phyloP scores from a whole-genome alignment of 257 asterid species.

The Plantago ovata region DNA sequence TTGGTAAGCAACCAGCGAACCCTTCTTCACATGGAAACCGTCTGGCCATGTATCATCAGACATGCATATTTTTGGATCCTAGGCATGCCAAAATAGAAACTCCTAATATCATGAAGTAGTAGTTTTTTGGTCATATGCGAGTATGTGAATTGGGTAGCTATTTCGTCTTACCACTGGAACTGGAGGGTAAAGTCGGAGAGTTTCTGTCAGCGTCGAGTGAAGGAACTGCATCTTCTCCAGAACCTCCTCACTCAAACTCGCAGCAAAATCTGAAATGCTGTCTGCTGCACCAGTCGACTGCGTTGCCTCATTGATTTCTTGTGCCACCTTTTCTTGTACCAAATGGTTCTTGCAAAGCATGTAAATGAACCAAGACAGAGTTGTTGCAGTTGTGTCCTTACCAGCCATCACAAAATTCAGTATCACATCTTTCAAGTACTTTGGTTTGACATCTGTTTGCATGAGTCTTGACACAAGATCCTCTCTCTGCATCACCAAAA shows the following conservation, averaged over 20 bases:
- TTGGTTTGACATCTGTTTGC: slow-evolving; percentile 32
- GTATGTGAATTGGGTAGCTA: neutral
- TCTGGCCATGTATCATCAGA: slow-evolving; percentile 45
- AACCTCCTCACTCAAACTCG: slow-evolving; percentile 37
- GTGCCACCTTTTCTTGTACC: slow-evolving; percentile 37
- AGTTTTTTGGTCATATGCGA: neutral
- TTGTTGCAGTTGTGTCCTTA: slow-evolving; percentile 53
- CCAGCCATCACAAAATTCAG: slow-evolving; percentile 53
- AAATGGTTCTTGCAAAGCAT: slow-evolving; percentile 45
- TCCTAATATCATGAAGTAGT: neutral
- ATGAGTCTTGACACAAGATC: slow-evolving; percentile 42
- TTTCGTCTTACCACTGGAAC: slow-evolving; percentile 55
- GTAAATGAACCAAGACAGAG: slow-evolving; percentile 56
- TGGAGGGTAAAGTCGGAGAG: slow-evolving; percentile 60
- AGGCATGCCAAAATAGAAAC: slow-evolving; percentile 2
- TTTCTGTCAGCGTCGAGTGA: slow-evolving; percentile 54
- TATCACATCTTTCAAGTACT: slow-evolving; percentile 49
- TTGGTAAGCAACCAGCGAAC: slow-evolving; percentile 37
- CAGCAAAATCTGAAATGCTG: slow-evolving; percentile 31
- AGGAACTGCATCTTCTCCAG: slow-evolving; percentile 57
- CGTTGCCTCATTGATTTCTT: slow-evolving; percentile 27
- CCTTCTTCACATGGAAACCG: slow-evolving; percentile 46
- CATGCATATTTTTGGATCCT: slow-evolving; percentile 45
- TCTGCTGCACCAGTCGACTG: slow-evolving; percentile 8
- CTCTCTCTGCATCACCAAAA: slow-evolving; percentile 26